Conservation (phyloP, 2,329 filamentous ascomycete species). For the Fusarium sp. region DNA sequence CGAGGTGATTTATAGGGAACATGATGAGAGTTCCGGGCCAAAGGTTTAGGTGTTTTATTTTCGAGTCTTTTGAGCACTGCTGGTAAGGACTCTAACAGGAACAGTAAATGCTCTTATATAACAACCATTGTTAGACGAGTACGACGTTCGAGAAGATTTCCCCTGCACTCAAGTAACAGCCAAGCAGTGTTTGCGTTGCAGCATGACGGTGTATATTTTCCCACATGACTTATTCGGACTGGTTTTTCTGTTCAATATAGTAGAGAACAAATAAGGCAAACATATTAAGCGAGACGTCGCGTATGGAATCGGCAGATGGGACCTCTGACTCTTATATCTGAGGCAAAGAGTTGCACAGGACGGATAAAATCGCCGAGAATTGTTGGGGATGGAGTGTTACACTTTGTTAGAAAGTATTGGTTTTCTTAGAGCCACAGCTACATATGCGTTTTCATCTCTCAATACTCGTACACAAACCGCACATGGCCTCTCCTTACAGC, state of each 20-base stretch:
- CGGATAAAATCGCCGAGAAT: slow-evolving; percentile 27
- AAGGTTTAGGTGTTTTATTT: background rate
- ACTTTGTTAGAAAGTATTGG: slow-evolving; percentile 1
- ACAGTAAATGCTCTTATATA: slow-evolving; percentile 11
- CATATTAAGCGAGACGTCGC: slow-evolving; percentile 13
- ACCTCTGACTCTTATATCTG: slow-evolving; percentile 15
- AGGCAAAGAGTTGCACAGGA: slow-evolving; percentile 23
- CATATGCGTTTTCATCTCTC: background rate
- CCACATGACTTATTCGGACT: slow-evolving; percentile 1
- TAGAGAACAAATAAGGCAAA: slow-evolving; percentile 10
- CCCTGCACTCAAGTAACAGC: background rate
- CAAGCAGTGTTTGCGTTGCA: slow-evolving; percentile 25
- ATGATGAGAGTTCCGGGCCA: slow-evolving; percentile 4
- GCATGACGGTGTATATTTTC: slow-evolving; percentile 5
- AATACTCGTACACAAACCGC: background rate
- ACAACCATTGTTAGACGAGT: background rate
- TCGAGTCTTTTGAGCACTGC: background rate
- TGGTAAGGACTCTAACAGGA: background rate
- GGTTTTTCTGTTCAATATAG: slow-evolving; percentile 14
- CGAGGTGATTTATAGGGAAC: slow-evolving; percentile 16
- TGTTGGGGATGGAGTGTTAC: background rate
- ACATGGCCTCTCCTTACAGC: slow-evolving; percentile 13
- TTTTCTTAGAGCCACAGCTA: background rate
- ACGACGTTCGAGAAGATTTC: slow-evolving; percentile 19
- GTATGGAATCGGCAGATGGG: slow-evolving; percentile 28